These are phyloP conservation scores for Xylariaceae sp. DNA, from an alignment of 2,329 filamentous ascomycete species.

Conservation along the genomic window DNA sequence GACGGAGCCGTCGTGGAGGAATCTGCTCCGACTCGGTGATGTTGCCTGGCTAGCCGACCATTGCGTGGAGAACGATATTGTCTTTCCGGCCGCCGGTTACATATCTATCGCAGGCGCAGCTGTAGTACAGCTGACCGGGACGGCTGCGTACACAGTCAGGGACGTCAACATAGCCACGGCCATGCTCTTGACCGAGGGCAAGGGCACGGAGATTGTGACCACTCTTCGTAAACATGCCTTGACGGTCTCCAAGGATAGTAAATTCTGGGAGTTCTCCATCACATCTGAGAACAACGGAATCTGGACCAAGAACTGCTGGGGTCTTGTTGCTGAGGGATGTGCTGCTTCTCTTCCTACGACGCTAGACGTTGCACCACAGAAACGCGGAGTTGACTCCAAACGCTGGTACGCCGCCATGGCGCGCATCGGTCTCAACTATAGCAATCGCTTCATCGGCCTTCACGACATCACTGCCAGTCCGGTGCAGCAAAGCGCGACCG, in stretches of 20 bases:
- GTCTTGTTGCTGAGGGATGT: no score
- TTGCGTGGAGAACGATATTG: background rate
- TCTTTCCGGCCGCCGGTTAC: constrained; percentile 1
- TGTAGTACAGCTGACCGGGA: background rate
- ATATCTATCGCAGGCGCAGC: constrained; percentile 3
- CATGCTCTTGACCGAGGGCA: background rate
- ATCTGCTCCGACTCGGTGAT: constrained; percentile 1
- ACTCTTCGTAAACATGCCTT: background rate
- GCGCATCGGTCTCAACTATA: no score
- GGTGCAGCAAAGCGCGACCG: no score
- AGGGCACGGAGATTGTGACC: background rate
- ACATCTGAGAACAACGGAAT: background rate
- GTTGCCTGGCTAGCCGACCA: constrained; percentile 4
- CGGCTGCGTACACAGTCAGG: background rate
- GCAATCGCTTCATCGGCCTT: no score
- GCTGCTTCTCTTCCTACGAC: no score
- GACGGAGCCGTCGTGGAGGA: constrained; percentile 1
- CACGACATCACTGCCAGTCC: no score
- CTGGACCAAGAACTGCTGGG: background rate
- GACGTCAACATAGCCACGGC: background rate
- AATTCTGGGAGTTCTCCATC: background rate
- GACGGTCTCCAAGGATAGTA: background rate
- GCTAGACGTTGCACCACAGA: no score
- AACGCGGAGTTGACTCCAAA: no score
- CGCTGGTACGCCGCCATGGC: no score